phyloP scores from a whole-genome alignment of 352 stramenopile genomes.

The Phytophthora meadii region DNA sequence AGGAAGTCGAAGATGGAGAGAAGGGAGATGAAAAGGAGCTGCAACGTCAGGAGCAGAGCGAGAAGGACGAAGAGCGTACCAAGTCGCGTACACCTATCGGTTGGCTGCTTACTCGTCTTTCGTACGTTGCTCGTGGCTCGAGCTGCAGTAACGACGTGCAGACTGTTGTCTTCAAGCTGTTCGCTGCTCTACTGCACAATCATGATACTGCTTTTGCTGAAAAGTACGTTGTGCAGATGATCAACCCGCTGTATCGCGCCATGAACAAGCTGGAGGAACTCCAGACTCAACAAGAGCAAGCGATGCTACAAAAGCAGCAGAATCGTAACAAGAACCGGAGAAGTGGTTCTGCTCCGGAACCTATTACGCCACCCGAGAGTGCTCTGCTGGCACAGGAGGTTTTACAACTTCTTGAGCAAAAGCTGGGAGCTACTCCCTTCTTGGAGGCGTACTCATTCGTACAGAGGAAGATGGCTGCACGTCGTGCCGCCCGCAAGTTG shows the following conservation, averaged over 20 bases:
- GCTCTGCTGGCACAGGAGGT: slow-evolving; percentile 84
- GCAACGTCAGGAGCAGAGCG: slow-evolving; percentile 41
- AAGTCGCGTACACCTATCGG: slow-evolving; percentile 73
- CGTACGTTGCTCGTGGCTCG: slow-evolving; percentile 71
- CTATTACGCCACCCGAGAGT: slow-evolving; percentile 48
- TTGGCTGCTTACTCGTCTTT: slow-evolving; percentile 88
- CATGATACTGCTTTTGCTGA: slow-evolving; percentile 57
- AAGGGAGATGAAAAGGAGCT: slow-evolving; percentile 34
- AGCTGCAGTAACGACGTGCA: slow-evolving; percentile 64
- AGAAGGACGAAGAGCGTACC: slow-evolving; percentile 49
- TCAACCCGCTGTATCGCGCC: slow-evolving; percentile 85
- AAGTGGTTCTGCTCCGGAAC: slow-evolving; percentile 22
- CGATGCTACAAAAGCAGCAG: slow-evolving; percentile 34
- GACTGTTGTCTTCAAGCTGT: slow-evolving; percentile 84
- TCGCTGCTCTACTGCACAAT: slow-evolving; percentile 75
- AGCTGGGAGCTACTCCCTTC: slow-evolving; percentile 76
- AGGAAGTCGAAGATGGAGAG: slow-evolving; percentile 20
- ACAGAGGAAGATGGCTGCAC: slow-evolving; percentile 78
- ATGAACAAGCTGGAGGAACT: slow-evolving; percentile 64
- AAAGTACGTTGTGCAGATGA: slow-evolving; percentile 78
- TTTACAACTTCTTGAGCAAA: slow-evolving; percentile 85
- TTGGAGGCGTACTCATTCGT: slow-evolving; percentile 87
- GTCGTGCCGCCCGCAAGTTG: slow-evolving; percentile 75
- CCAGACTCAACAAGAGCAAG: slow-evolving; percentile 42
- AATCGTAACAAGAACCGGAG: slow-evolving; percentile 38